Conservation (phyloP, 192 early-diverging fungal genomes). For the Coemansia sp. region DNA sequence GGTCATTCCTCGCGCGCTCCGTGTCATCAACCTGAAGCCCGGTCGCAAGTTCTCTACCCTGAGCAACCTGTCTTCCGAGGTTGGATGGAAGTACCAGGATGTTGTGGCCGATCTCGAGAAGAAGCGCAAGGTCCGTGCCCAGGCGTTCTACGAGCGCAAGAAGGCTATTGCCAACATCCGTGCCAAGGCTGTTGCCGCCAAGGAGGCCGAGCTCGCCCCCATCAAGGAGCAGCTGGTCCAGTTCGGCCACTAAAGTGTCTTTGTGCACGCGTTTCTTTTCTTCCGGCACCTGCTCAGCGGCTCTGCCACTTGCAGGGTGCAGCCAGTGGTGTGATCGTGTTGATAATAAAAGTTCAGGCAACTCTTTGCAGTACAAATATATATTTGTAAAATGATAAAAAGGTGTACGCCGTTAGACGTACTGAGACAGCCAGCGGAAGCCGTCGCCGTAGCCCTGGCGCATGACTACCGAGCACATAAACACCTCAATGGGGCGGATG, state of each 20-base stretch:
- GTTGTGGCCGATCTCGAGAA: slow-evolving; percentile 95
- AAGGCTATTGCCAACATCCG: slow-evolving; percentile 74
- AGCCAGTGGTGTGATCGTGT: background rate
- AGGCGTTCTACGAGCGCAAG: slow-evolving; percentile 91
- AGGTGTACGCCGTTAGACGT: slow-evolving; percentile 58
- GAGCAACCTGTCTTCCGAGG: slow-evolving; percentile 89
- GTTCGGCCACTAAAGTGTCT: slow-evolving; percentile 57
- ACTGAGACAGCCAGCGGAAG: slow-evolving; percentile 87
- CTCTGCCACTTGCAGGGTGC: slow-evolving; percentile 4
- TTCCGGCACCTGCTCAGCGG: slow-evolving; percentile 4
- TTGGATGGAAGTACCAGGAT: slow-evolving; percentile 99
- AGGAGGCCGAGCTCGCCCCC: slow-evolving; percentile 58
- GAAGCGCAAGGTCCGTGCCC: slow-evolving; percentile 95
- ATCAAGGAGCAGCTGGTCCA: slow-evolving; percentile 60
- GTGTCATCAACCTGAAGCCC: slow-evolving; percentile 94
- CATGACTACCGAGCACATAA: slow-evolving; percentile 99
- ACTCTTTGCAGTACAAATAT: background rate
- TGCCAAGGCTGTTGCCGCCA: slow-evolving; percentile 57
- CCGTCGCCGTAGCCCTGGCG: slow-evolving; percentile 98
- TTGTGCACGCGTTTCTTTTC: slow-evolving; percentile 3
- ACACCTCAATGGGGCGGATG: slow-evolving; percentile 96
- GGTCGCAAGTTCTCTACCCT: slow-evolving; percentile 98
- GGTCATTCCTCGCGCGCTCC: slow-evolving; percentile 95
- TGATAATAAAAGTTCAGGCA: slow-evolving; percentile 7
- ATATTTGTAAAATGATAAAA: background rate